Evolutionary conservation across 2,329 filamentous ascomycete genomes (phyloP), one percentile per base, ranked within the genome.

Genomic region (Alternaria novae-zelandiae): DNA sequence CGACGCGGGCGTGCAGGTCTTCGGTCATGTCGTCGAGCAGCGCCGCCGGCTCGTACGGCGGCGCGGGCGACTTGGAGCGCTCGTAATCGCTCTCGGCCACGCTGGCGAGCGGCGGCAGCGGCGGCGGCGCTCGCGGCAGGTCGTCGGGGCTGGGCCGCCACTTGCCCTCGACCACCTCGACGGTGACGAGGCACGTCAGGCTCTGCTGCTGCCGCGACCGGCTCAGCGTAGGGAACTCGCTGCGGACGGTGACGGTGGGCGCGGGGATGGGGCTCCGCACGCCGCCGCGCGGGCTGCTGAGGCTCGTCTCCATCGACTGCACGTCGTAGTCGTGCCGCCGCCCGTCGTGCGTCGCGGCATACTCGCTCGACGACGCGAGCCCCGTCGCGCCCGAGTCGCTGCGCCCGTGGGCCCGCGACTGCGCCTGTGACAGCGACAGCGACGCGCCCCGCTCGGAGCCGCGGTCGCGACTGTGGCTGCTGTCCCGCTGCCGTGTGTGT

Each of bases 221-320:
- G 79, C 87, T 97, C 74, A 99, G 87, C 2, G 96, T 98, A 0
- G 96, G 96, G 76, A 97, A 99, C 80, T 99, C 96, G 77, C 95
- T 98, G 63, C 95, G 92, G 51, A 99, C 91, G 0, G 93, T 97
- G n/a, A 99, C 94, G 0, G 89, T 91, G 0, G 96, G 96, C 6
- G 94, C 85, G 1, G 96, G 94, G 62, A 98, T 97, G 0, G 94
- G 93, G 71, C 97, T 97, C 72, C 91, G 92, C 10, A 89, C 86
- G 20, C 91, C 78, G 55, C 83, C 82, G 41, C 91, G 89, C 6
- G 93, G 91, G 79, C 89, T 94, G 67, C 88, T 87, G 17, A 96
- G 85, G 32, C 90, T 91, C 0, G 92, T 93, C 80, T 97, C 95
- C 93, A 97, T 97, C 4, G 94, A 94, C 79, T 98, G 95, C 15